phyloP scores from a whole-genome alignment of 2,329 filamentous ascomycete genomes.

The Neopestalotiopsis sp. region DNA sequence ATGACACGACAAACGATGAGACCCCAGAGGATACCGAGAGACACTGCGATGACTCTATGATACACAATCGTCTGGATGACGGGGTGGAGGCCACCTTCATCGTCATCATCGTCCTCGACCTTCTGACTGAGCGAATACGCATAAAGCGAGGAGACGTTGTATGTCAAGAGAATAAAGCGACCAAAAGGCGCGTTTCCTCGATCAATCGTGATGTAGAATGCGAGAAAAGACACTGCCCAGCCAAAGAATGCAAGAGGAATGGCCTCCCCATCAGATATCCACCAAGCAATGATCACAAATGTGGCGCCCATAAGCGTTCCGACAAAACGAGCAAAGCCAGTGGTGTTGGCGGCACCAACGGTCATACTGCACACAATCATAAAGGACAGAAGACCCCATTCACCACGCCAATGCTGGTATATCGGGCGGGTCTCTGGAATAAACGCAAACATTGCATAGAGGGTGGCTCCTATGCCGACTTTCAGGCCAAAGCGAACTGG shows the following conservation, averaged over 20 bases:
- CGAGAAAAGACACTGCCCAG: slow-evolving; percentile 79
- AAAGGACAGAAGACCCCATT: slow-evolving; percentile 96
- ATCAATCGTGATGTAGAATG: slow-evolving; percentile 89
- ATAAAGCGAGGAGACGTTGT: slow-evolving; percentile 94
- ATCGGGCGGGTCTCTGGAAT: slow-evolving; percentile 77
- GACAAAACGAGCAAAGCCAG: slow-evolving; percentile 82
- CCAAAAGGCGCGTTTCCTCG: slow-evolving; percentile 87
- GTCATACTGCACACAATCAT: slow-evolving; percentile 99
- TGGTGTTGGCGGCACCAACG: slow-evolving; percentile 93
- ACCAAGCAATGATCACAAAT: slow-evolving; percentile 80
- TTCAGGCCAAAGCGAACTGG: slow-evolving; percentile 81
- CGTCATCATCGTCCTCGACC: slow-evolving; percentile 82
- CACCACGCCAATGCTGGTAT: slow-evolving; percentile 88
- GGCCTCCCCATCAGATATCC: slow-evolving; percentile 74
- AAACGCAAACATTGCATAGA: slow-evolving; percentile 91
- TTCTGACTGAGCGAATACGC: slow-evolving; percentile 86
- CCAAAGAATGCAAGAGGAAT: slow-evolving; percentile 80
- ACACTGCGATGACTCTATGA: slow-evolving; percentile 86
- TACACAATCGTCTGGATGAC: slow-evolving; percentile 87
- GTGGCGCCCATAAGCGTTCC: slow-evolving; percentile 84
- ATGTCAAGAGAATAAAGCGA: slow-evolving; percentile 91
- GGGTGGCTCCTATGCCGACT: slow-evolving; percentile 85
- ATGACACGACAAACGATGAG: slow-evolving; percentile 87
- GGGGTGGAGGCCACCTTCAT: slow-evolving; percentile 84
- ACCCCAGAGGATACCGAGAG: slow-evolving; percentile 89